phyloP scores from a whole-genome alignment of 2,329 filamentous ascomycete species.

The Dactylellina sp. region DNA sequence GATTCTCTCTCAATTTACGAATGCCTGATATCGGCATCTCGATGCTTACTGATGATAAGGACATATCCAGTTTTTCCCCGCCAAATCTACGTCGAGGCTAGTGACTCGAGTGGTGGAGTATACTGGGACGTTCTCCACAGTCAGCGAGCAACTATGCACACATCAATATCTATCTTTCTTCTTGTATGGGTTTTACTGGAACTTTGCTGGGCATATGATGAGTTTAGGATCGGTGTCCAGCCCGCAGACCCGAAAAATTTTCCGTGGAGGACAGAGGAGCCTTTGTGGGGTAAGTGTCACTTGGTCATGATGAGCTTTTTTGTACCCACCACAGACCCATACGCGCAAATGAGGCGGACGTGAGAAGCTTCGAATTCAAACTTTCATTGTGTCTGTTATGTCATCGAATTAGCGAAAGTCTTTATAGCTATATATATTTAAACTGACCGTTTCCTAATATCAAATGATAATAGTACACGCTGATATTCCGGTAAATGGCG shows the following conservation, averaged over 20 bases:
- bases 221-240: conserved; percentile 40
- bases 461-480: conserved; percentile 22
- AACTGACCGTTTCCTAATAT: background rate
- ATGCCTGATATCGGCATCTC: too few relatives aligned
- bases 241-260: conserved; percentile 22
- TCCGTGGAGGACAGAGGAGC: conserved; percentile 38
- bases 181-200: background rate
- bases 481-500: conserved; percentile 22
- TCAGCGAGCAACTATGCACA: too few relatives aligned
- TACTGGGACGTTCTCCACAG: too few relatives aligned
- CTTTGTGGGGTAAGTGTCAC: conserved; percentile 36
- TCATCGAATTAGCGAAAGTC: too few relatives aligned
- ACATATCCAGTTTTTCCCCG: conserved; percentile 16
- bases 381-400: too few relatives aligned
- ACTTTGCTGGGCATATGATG: conserved; percentile 20
- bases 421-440: background rate
- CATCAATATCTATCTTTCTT: background rate
- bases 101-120: too few relatives aligned
- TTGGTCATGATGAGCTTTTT: too few relatives aligned
- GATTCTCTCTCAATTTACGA: too few relatives aligned
- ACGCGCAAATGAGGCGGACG: too few relatives aligned
- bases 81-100: background rate
- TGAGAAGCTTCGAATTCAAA: too few relatives aligned
- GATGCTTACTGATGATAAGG: too few relatives aligned
- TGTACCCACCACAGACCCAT: too few relatives aligned